phyloP scores from a whole-genome alignment of 495 filamentous ascomycete species.

The Penicillium cosmopolitanum region DNA sequence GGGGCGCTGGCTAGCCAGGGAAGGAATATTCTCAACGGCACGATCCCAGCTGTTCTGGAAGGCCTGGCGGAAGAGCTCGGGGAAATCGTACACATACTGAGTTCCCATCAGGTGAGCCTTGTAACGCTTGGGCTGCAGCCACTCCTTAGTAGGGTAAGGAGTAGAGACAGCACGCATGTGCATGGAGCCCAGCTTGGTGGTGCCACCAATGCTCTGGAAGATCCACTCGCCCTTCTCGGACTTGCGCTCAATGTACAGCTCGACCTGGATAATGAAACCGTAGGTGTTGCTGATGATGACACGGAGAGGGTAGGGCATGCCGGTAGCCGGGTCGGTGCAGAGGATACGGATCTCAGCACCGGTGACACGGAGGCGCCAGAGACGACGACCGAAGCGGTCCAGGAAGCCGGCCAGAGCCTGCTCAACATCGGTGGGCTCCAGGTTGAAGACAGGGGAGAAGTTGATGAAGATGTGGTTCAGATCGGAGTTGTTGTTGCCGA shows the following conservation, averaged over 20 bases:
- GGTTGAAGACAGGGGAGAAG: slow-evolving; percentile 93
- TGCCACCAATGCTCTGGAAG: slow-evolving; percentile 96
- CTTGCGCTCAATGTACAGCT: slow-evolving; percentile 96
- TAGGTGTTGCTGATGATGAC: slow-evolving; percentile 98
- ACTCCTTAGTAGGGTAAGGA: slow-evolving; percentile 97
- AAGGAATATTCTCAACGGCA: slow-evolving; percentile 68
- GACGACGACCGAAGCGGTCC: slow-evolving; percentile 92
- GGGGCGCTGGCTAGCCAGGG: slow-evolving; percentile 79
- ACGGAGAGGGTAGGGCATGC: slow-evolving; percentile 87
- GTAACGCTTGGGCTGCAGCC: slow-evolving; percentile 98
- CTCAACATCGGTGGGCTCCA: slow-evolving; percentile 88
- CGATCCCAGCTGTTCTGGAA: slow-evolving; percentile 93
- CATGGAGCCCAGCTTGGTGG: slow-evolving; percentile 93
- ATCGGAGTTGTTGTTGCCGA: slow-evolving; percentile 98
- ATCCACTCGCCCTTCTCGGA: slow-evolving; percentile 96
- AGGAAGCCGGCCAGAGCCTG: slow-evolving; percentile 93
- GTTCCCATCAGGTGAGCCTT: slow-evolving; percentile 99
- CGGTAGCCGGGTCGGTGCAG: slow-evolving; percentile 86
- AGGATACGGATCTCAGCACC: slow-evolving; percentile 98
- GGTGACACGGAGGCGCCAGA: slow-evolving; percentile 95
- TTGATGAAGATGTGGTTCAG: slow-evolving; percentile 99
- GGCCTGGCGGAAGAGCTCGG: slow-evolving; percentile 97
- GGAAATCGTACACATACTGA: slow-evolving; percentile 99
- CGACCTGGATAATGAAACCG: slow-evolving; percentile 97
- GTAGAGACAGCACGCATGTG: slow-evolving; percentile 88